phyloP scores from a whole-genome alignment of 2,329 filamentous ascomycete species.

The Domatiomyces globalis region DNA sequence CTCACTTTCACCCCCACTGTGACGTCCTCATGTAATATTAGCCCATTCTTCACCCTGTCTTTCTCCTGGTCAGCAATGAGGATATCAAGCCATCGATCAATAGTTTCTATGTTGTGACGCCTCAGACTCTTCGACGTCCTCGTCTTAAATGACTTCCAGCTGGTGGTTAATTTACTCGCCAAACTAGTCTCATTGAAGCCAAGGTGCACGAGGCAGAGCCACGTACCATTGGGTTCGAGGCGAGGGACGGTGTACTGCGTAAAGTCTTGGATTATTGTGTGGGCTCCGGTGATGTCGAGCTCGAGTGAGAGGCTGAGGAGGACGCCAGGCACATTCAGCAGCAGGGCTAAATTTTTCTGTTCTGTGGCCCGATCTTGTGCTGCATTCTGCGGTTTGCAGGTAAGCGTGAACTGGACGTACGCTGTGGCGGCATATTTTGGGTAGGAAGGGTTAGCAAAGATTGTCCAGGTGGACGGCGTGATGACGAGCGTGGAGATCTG shows the following conservation, averaged over 20 bases:
- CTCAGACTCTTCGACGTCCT: slow-evolving; percentile 1
- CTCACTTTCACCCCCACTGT: not conserved
- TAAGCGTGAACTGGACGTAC: slow-evolving; percentile 8
- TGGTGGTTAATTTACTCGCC: slow-evolving; percentile 7
- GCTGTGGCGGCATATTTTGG: slow-evolving; percentile 5
- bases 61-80: slow-evolving; percentile 9
- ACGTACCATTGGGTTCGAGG: slow-evolving; percentile 23
- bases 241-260: slow-evolving; percentile 8
- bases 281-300: slow-evolving; percentile 13
- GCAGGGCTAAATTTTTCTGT: not conserved
- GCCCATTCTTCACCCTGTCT: not conserved
- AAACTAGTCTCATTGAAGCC: slow-evolving; percentile 8
- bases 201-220: slow-evolving; percentile 19
- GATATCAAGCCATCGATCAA: slow-evolving; percentile 11
- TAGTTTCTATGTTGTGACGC: slow-evolving; percentile 5
- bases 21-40: not conserved
- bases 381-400: slow-evolving; percentile 5
- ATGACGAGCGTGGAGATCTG: slow-evolving; percentile 5
- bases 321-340: slow-evolving; percentile 16
- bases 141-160: slow-evolving; percentile 1
- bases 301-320: slow-evolving; percentile 18
- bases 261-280: slow-evolving; percentile 17
- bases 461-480: slow-evolving; percentile 6
- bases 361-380: not conserved
- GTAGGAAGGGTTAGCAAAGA: slow-evolving; percentile 1